Percentiles rank a stretch among this genome's conserved stretches.
These are phyloP conservation scores for Cercis canadensis DNA, from an alignment of 306 rosid species.

Conservation along the genomic window DNA sequence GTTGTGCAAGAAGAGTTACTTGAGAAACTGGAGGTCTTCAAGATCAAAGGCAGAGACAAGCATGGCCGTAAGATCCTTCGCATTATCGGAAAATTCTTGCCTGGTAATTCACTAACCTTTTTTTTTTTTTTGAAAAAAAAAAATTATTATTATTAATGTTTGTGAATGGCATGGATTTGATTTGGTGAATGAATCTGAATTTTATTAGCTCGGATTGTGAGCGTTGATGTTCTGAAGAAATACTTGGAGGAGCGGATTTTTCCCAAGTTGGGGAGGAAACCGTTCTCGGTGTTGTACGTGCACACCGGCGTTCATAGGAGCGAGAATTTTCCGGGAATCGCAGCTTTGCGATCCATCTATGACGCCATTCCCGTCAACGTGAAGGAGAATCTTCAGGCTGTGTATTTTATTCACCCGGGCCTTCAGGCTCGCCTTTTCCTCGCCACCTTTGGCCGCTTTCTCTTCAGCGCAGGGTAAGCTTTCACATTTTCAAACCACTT, in stretches of 20 bases:
- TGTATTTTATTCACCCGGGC: constrained; percentile 83
- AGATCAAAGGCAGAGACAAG: constrained; percentile 80
- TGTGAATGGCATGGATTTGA: not conserved
- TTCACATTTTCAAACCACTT: not conserved
- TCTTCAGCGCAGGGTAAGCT: constrained; percentile 77
- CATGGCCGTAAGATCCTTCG: constrained; percentile 82
- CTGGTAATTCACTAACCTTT: constrained; percentile 48
- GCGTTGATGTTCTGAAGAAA: constrained; percentile 65
- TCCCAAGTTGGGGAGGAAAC: constrained; percentile 62
- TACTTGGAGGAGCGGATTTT: constrained; percentile 75
- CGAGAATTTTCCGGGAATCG: constrained; percentile 90
- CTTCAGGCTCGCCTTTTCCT: constrained; percentile 85
- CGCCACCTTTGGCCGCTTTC: constrained; percentile 87
- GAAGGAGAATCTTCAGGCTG: constrained; percentile 76
- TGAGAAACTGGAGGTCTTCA: constrained; percentile 71
- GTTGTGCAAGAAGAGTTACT: constrained; percentile 61
- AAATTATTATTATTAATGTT: no score
- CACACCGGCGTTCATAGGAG: constrained; percentile 79
- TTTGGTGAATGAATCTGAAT: not conserved
- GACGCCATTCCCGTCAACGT: constrained; percentile 78
- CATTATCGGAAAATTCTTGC: constrained; percentile 80
- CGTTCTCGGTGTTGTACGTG: constrained; percentile 73
- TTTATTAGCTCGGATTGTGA: constrained; percentile 65
- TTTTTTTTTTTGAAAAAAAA: not conserved
- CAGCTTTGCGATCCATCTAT: constrained; percentile 75